Conservation (phyloP, 768 basidiomycete genomes). For the Podaxis sp. region DNA sequence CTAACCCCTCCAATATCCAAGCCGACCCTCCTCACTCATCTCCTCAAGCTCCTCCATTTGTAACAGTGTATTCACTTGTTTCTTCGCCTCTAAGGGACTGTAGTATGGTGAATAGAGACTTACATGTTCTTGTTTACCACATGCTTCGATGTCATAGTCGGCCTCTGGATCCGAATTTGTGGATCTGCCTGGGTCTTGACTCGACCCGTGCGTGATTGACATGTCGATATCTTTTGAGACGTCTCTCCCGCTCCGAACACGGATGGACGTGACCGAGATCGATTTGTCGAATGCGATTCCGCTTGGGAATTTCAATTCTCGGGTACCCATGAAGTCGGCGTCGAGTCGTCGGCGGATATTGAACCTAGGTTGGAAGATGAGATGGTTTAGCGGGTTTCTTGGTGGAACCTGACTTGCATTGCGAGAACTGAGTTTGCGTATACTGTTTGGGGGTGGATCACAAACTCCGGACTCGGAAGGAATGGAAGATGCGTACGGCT, state of each 20-base stretch:
- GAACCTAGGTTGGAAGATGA: neutral
- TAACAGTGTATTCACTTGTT: neutral
- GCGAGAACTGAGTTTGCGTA: slow-evolving; percentile 23
- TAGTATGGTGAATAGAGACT: slow-evolving; percentile 6
- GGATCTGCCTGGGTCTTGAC: neutral
- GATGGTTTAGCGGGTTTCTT: neutral
- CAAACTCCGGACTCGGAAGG: neutral
- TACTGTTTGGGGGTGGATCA: slow-evolving; percentile 7
- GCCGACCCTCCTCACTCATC: too few relatives aligned
- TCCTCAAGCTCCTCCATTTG: neutral
- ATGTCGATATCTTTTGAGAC: neutral
- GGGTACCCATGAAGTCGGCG: neutral
- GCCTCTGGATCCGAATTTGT: neutral
- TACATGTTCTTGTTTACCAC: too few relatives aligned
- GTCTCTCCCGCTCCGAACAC: neutral
- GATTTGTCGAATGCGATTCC: neutral
- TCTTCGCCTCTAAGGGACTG: slow-evolving; percentile 1
- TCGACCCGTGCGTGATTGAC: neutral
- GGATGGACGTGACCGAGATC: neutral
- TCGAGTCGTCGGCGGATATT: neutral
- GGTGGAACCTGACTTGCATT: slow-evolving; percentile 16
- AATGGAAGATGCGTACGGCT: slow-evolving; percentile 23
- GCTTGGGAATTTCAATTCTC: neutral
- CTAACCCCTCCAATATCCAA: slow-evolving; percentile 1
- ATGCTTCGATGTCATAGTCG: slow-evolving; percentile 1